These are phyloP conservation scores for Leavenworthia alabamica DNA, from an alignment of 345 rosid genomes.

Conservation along the genomic window DNA sequence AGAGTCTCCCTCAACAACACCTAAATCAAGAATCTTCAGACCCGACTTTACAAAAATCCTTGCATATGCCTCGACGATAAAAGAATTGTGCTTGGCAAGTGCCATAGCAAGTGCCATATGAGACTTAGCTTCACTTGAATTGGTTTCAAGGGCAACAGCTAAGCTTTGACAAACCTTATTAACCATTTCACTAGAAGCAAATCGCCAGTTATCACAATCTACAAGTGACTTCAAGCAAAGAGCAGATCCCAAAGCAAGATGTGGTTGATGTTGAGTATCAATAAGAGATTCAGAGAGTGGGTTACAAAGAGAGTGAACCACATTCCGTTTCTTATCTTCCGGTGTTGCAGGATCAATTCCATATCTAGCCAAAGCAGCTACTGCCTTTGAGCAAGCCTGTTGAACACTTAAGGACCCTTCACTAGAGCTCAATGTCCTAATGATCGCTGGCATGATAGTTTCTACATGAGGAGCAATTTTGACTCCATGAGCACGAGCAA, in stretches of 20 bases:
- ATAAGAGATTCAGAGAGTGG: constrained; percentile 81
- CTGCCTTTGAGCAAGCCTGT: constrained; percentile 94
- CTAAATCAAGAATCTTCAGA: constrained; percentile 51
- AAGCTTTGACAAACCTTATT: constrained; percentile 83
- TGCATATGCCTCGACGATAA: constrained; percentile 81
- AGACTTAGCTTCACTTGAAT: constrained; percentile 63
- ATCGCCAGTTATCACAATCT: constrained; percentile 86
- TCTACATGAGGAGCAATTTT: constrained; percentile 80
- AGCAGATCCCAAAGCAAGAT: constrained; percentile 89
- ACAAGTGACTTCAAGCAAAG: constrained; percentile 90
- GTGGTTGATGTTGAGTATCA: constrained; percentile 54
- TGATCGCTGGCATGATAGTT: constrained; percentile 71
- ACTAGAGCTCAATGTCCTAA: constrained; percentile 74
- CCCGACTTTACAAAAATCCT: constrained; percentile 79
- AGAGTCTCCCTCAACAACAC: constrained; percentile 60
- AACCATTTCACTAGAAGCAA: constrained; percentile 73
- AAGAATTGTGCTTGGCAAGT: constrained; percentile 76
- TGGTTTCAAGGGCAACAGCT: constrained; percentile 82
- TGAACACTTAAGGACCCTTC: constrained; percentile 85
- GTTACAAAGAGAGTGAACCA: constrained; percentile 74
- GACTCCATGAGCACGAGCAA: constrained; percentile 90
- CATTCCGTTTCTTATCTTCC: constrained; percentile 59
- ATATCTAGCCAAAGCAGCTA: constrained; percentile 88
- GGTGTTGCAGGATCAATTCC: constrained; percentile 79
- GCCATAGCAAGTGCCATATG: constrained; percentile 81